phyloP scores from a whole-genome alignment of 1,284 basidiomycete genomes.

The Moniliella sp. region DNA sequence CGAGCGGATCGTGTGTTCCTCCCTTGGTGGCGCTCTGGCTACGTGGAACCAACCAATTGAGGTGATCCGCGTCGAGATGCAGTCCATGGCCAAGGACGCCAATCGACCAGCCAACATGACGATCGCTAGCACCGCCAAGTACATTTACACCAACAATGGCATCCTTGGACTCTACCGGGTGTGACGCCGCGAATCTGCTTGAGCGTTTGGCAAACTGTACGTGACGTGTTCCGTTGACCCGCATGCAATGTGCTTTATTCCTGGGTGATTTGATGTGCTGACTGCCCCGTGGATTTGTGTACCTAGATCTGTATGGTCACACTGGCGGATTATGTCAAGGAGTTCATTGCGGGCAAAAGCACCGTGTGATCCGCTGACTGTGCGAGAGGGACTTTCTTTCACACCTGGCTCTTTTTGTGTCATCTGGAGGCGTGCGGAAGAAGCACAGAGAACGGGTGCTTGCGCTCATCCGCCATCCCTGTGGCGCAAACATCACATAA shows the following conservation, averaged over 20 bases:
- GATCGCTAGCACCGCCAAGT: slow-evolving; percentile 64
- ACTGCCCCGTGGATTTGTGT: not conserved
- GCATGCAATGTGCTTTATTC: not conserved
- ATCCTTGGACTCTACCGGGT: slow-evolving; percentile 91
- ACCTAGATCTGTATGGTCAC: slow-evolving; percentile 88
- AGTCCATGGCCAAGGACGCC: slow-evolving; percentile 75
- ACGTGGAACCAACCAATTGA: slow-evolving; percentile 99
- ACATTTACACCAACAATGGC: slow-evolving; percentile 89
- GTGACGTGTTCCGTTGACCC: slow-evolving; percentile 7
- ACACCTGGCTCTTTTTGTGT: no score
- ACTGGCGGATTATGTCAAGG: slow-evolving; percentile 65
- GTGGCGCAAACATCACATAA: no score
- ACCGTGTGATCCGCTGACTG: no score
- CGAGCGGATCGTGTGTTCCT: slow-evolving; percentile 76
- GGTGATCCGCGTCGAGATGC: slow-evolving; percentile 88
- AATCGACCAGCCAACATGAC: slow-evolving; percentile 71
- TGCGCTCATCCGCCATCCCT: no score
- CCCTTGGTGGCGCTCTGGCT: slow-evolving; percentile 70
- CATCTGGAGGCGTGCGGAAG: no score
- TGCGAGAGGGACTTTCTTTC: no score
- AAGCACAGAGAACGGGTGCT: no score
- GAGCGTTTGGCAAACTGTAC: slow-evolving; percentile 79
- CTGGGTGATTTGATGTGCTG: not conserved
- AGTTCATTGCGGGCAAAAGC: no score
- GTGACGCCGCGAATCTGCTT: slow-evolving; percentile 87